Evolutionary conservation across 2,329 filamentous ascomycete species (phyloP).

Genomic region (Phialophora macrospora): DNA sequence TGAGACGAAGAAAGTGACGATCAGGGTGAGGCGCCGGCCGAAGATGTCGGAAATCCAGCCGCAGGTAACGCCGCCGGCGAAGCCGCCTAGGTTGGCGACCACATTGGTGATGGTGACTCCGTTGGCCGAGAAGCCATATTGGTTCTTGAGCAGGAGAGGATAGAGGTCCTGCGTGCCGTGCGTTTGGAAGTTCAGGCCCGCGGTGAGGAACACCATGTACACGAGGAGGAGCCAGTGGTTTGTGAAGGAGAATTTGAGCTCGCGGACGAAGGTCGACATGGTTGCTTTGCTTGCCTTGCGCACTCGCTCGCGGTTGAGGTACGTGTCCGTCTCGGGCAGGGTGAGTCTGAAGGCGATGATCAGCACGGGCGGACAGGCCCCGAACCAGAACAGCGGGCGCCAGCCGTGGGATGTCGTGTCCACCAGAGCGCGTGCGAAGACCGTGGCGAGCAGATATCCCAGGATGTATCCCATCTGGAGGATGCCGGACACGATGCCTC

Average conservation of each 20-base stretch:
- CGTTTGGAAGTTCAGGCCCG: slow-evolving; percentile 85
- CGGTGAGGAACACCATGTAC: slow-evolving; percentile 86
- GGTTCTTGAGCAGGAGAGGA: slow-evolving; percentile 63
- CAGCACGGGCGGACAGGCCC: slow-evolving; percentile 75
- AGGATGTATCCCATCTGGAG: slow-evolving; percentile 68
- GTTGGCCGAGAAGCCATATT: slow-evolving; percentile 61
- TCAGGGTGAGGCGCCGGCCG: slow-evolving; percentile 71
- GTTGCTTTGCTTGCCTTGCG: slow-evolving; percentile 62
- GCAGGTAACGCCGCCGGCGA: slow-evolving; percentile 68
- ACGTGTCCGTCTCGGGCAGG: slow-evolving; percentile 79
- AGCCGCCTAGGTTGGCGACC: slow-evolving; percentile 72
- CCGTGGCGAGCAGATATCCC: slow-evolving; percentile 65
- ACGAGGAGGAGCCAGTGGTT: slow-evolving; percentile 79
- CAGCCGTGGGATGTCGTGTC: slow-evolving; percentile 78
- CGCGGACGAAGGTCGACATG: slow-evolving; percentile 71
- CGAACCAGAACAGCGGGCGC: slow-evolving; percentile 90
- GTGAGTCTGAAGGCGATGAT: slow-evolving; percentile 79
- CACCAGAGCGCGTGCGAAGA: slow-evolving; percentile 56
- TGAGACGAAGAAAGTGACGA: slow-evolving; percentile 66
- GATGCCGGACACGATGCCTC: slow-evolving; percentile 66
- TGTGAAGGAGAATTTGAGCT: slow-evolving; percentile 77
- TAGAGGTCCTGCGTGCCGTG: slow-evolving; percentile 65
- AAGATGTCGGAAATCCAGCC: slow-evolving; percentile 72
- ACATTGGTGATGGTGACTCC: slow-evolving; percentile 74
- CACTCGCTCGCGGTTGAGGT: slow-evolving; percentile 66